Base-by-base conservation (phyloP, 1,284 basidiomycete species). In the Fomitopsis schrenkii region DNA sequence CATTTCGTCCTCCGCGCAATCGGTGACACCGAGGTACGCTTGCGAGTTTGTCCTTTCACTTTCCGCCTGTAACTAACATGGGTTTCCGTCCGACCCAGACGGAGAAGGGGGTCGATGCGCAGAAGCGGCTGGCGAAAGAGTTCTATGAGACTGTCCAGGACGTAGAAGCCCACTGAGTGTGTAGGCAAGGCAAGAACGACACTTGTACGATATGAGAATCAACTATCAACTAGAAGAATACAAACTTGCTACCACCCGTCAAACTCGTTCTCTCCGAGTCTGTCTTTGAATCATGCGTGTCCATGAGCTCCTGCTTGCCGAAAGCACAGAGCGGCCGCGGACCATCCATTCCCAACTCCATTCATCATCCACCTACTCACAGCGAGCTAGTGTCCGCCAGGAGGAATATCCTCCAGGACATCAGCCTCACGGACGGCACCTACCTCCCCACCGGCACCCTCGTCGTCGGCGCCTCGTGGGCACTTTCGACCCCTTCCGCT, bases 131-230 rank as follows among this genome's bases (percentile, higher is more conserved):
- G 45, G 86, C 94, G 44, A 81, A 81, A 66, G 93, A 96, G 70
- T 95, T 96, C 72, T 97, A 96, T 71, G 81, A 83, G 8, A 88
- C 85, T 0, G 88, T 94, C 1, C 86, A 90, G 61, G 94, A 98
- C 64, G 83, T 81, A 67, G 81, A 87, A 26, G 75, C 81, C 9
- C 52, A 54, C 28, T 54, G 35, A 54, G 8, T 36, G 17, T 4
- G 33, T 54, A 28, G n/a, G 5, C 3, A 19, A 19, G 4, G n/a
- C 17, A 17, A 19, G 19, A 38, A 38, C 14, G 5, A 48, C 15
- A 15, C 14, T 19, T 38, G 36, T 53, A 53, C 5, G 28, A 50
- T 50, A 50, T 28, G 26, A 10, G 5, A 5, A n/a, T 38, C 7
- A 33, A 38, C 52, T 19, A n/a, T 38, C 7, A 33, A 38, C 52